Evolutionary conservation across 1,139 yeast genomes (phyloP).

Genomic region (Lipomyces yarrowii): DNA sequence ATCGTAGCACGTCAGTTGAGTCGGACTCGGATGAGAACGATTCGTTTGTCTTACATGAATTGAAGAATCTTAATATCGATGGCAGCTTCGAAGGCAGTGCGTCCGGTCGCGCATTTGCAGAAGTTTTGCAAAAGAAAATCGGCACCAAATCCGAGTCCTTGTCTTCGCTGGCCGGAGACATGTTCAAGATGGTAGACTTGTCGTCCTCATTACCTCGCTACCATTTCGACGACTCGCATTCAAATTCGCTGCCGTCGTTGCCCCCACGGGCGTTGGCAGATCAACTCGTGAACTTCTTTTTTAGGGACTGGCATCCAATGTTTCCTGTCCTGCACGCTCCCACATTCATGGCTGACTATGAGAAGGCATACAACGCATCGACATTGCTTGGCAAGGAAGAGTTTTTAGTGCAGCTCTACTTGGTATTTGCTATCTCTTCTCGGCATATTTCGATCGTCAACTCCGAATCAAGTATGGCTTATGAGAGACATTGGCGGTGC

Average conservation of each 20-base stretch:
- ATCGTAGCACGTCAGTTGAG: not conserved
- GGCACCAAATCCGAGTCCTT: slow-evolving; percentile 35
- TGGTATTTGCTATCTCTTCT: slow-evolving; percentile 48
- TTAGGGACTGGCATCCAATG: slow-evolving; percentile 76
- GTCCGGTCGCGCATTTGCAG: slow-evolving; percentile 41
- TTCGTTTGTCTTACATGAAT: slow-evolving; percentile 37
- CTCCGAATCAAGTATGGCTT: slow-evolving; percentile 30
- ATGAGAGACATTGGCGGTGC: slow-evolving; percentile 47
- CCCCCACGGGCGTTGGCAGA: slow-evolving; percentile 42
- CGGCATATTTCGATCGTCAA: slow-evolving; percentile 32
- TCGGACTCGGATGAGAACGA: slow-evolving; percentile 33
- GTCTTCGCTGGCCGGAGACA: slow-evolving; percentile 30
- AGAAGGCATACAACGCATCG: slow-evolving; percentile 28
- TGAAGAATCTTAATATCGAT: slow-evolving; percentile 37
- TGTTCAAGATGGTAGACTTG: slow-evolving; percentile 29
- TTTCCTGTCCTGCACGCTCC: slow-evolving; percentile 71
- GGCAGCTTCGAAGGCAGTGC: slow-evolving; percentile 43
- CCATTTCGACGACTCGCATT: slow-evolving; percentile 19
- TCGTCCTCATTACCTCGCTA: slow-evolving; percentile 28
- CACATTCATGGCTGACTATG: slow-evolving; percentile 61
- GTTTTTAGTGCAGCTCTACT: slow-evolving; percentile 50
- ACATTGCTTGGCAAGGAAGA: slow-evolving; percentile 36
- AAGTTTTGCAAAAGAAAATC: slow-evolving; percentile 39
- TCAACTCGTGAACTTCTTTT: slow-evolving; percentile 51
- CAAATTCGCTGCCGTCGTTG: slow-evolving; percentile 28